Conservation (phyloP, 352 stramenopile species). For the Phytopythium delawarense region DNA sequence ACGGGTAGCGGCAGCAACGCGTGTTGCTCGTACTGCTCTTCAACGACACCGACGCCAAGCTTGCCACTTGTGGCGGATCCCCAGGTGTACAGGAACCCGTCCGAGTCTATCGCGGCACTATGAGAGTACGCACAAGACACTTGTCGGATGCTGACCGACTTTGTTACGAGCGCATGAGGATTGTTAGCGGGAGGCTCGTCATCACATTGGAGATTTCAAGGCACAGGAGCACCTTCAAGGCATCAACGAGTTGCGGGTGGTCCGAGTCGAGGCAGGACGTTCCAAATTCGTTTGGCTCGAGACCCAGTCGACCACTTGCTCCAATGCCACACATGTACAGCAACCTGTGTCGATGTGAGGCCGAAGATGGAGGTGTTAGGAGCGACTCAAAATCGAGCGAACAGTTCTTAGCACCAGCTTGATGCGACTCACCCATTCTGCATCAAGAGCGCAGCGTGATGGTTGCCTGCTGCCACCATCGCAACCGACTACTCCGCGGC, state of each 20-base stretch:
- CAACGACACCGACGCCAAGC: slow-evolving; percentile 80
- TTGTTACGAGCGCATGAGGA: neutral
- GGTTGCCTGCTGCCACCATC: slow-evolving; percentile 68
- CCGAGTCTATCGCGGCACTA: slow-evolving; percentile 74
- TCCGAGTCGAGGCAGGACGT: slow-evolving; percentile 64
- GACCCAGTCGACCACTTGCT: slow-evolving; percentile 75
- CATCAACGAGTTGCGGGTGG: slow-evolving; percentile 51
- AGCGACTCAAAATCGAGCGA: neutral
- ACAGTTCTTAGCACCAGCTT: neutral
- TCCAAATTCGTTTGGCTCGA: slow-evolving; percentile 42
- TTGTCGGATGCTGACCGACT: slow-evolving; percentile 35
- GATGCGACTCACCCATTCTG: slow-evolving; percentile 57
- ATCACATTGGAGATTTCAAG: slow-evolving; percentile 15
- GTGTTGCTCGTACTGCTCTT: slow-evolving; percentile 82
- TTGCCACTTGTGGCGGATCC: slow-evolving; percentile 80
- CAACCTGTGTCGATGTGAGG: slow-evolving; percentile 20
- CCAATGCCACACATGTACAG: slow-evolving; percentile 92
- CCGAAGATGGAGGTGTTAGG: neutral
- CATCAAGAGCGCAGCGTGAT: slow-evolving; percentile 78
- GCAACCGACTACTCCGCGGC: slow-evolving; percentile 36
- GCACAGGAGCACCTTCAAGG: slow-evolving; percentile 32
- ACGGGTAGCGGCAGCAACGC: slow-evolving; percentile 62
- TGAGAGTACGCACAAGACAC: slow-evolving; percentile 82
- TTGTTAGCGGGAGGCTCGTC: slow-evolving; percentile 8
- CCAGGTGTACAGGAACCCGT: slow-evolving; percentile 87